Conservation (phyloP, 2,329 filamentous ascomycete genomes). For the Aspergillus ochraceus region DNA sequence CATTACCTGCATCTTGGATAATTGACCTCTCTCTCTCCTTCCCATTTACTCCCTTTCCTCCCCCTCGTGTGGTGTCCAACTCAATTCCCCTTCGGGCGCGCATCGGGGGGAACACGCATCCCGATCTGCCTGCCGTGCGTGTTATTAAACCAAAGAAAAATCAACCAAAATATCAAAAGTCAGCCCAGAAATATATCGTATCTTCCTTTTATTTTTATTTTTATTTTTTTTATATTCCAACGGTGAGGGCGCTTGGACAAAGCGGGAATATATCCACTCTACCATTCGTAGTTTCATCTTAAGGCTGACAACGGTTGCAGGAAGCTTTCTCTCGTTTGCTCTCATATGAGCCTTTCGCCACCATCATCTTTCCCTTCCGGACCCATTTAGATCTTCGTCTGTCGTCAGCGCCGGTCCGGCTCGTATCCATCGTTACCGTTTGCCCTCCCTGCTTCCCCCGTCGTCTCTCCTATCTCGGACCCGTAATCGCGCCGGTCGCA, state of each 20-base stretch:
- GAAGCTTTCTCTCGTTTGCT: constrained; percentile 1
- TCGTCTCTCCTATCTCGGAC: background rate
- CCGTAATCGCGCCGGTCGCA: constrained; percentile 21
- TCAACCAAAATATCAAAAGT: background rate
- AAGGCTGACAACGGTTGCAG: constrained; percentile 21
- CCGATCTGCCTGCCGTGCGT: constrained; percentile 17
- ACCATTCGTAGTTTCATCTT: constrained; percentile 6
- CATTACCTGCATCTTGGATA: background rate
- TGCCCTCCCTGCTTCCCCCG: background rate
- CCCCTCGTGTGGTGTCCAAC: constrained; percentile 11
- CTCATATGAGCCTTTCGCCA: background rate
- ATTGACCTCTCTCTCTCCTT: background rate
- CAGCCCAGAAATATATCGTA: constrained; percentile 4
- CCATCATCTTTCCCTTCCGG: constrained; percentile 2
- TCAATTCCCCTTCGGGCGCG: constrained; percentile 5
- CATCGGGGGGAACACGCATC: constrained; percentile 12
- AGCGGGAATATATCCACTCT: constrained; percentile 15
- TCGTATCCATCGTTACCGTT: background rate
- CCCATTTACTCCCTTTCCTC: background rate
- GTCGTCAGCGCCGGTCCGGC: background rate
- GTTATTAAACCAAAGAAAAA: background rate
- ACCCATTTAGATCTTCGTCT: constrained; percentile 1
- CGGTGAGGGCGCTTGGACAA: constrained; percentile 17
- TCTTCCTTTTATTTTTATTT: background rate
- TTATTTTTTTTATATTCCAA: constrained; percentile 3